phyloP scores from a whole-genome alignment of 306 rosid genomes.

The Corylus avellana region DNA sequence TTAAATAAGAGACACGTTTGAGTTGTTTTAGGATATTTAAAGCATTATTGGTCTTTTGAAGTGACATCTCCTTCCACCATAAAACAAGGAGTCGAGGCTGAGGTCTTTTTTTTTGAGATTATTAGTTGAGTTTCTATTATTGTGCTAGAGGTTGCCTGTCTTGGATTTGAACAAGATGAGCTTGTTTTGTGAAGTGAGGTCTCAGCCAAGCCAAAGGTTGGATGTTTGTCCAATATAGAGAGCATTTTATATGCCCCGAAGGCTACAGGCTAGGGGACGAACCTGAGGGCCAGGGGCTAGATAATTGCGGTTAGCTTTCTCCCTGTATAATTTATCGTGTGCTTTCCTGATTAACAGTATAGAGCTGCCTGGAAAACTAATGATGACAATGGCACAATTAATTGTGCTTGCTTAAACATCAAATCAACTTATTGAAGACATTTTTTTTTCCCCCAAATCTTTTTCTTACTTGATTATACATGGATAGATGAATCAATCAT shows the following conservation, averaged over 20 bases:
- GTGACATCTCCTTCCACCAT: too few relatives aligned
- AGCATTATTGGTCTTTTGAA: too few relatives aligned
- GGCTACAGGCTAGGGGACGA: constrained; percentile 45
- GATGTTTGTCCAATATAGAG: constrained; percentile 82
- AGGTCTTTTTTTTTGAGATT: too few relatives aligned
- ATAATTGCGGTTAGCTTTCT: constrained; percentile 11
- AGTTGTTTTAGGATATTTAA: too few relatives aligned
- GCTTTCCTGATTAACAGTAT: neutral
- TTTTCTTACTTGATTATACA: neutral
- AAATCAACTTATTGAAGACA: neutral
- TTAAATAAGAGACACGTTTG: too few relatives aligned
- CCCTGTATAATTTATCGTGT: neutral
- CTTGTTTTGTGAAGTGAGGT: constrained; percentile 78
- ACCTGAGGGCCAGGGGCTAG: constrained; percentile 48
- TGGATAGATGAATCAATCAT: neutral
- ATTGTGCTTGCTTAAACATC: neutral
- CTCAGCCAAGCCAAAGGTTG: constrained; percentile 58
- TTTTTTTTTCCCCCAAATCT: neutral
- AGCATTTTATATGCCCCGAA: constrained; percentile 73
- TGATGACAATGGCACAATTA: neutral
- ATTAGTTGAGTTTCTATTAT: too few relatives aligned
- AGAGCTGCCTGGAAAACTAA: neutral
- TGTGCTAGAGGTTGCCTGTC: too few relatives aligned
- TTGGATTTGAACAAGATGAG: constrained; percentile 64
- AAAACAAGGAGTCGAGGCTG: too few relatives aligned